Base-by-base conservation (phyloP, 2,329 filamentous ascomycete genomes). In the Thelonectria blattea region DNA sequence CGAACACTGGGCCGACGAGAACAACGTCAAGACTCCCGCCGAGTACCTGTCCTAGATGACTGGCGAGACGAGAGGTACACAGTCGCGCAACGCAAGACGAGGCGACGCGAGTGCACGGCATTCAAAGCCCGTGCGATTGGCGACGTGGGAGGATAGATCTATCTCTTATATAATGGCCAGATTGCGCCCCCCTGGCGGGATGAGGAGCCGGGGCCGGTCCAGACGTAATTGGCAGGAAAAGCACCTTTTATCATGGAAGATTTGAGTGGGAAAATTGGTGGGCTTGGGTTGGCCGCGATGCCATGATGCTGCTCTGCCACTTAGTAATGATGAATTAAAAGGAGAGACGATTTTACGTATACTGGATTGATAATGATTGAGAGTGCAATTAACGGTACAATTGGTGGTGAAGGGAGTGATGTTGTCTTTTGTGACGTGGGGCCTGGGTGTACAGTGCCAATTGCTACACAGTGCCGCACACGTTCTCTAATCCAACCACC, bases 1-100 rank as follows among this genome's bases (percentile, higher is more conserved):
- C 22, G 62, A 72, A 63, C 69, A 71, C 15, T 77, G 74, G 75
- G 74, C 69, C 42, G 68, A 73, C 43, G 76, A 72, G 67, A 77
- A 77, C 69, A 76, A 75, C 56, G 73, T 75, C 58, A 69, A 68
- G 49, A 68, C 69, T 32, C 74, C 74, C 15, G 64, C 67, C 17
- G 69, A 74, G 65, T 73, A 72, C 55, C 62, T 74, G 52, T 66
- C 51, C 2, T 64, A 57, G 55, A 43, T 49, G 6, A 6, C 10
- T 30, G 27, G 6, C 4, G 5, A n/a, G 12, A 30, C 11, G n/a
- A 39, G 34, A 52, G 18, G 15, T n/a, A 53, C 30, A 11, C 42
- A 43, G 14, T 37, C 54, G 43, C 32, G 54, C 43, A 51, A 46
- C 48, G 45, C 39, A 27, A 42, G 37, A 30, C 18, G 42, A 22